Evolutionary conservation across 306 rosid species (phyloP), one percentile per base, ranked within the genome.

Genomic region (Quercus wislizeni): DNA sequence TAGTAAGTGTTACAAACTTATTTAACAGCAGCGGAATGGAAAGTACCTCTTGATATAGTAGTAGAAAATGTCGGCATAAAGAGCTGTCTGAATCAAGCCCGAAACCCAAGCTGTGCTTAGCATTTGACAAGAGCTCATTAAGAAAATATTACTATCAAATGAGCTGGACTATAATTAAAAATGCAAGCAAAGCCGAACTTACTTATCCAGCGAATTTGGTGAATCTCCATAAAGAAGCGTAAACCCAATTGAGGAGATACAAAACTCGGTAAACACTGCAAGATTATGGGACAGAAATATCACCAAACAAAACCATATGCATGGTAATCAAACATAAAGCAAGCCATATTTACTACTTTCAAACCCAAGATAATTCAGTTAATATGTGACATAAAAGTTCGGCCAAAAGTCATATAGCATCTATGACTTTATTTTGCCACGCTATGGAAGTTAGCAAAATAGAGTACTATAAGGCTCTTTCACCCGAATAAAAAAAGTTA

Each of bases 41-140:
- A 71, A 12, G 23, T 76, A 86, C 89, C 89, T 86, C 51, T 83
- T 55, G 18, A 74, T 21, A 61, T 86, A 86, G 75, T 82, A 79
- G 80, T 86, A 80, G 83, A 83, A 86, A 33, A 82, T 79, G 78
- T 82, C 86, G 0, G 85, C 87, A 77, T 83, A 86, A 20, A 86
- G 79, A 74, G 83, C 83, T 11, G 89, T 86, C 78, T 86, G 89
- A 35, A 83, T 69, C 8, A 86, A 79, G 49, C 89, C 89, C 35
- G 89, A 80, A 11, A 86, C 10, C 84, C 89, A 86, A 74, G 87
- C 87, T 86, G 86, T 17, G 49, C 31, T 35, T 35, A 35, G 41
- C 41, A 63, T 28, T 72, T 51, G 25, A 73, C 51, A 73, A 46
- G 30, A 25, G 63, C 72, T 25, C 23, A 71, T 69, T 57, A 17